Evolutionary conservation across 1,284 basidiomycete genomes (phyloP).

Genomic region (Austroboletus novae-zelandiae): DNA sequence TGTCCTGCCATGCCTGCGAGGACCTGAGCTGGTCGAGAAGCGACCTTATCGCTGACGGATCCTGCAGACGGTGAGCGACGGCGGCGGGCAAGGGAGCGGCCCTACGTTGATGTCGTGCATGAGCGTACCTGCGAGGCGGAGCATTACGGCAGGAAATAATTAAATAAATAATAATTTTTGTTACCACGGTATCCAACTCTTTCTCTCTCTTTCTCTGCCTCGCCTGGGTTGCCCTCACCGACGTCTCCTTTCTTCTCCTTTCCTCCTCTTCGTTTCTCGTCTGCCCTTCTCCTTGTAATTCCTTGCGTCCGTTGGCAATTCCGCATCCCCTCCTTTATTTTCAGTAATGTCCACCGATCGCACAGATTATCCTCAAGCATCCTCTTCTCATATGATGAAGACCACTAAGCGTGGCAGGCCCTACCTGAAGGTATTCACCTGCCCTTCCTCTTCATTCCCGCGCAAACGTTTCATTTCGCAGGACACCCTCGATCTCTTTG

Average conservation of each 20-base stretch:
- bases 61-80: conserved; percentile 25
- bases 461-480: conserved; percentile 32
- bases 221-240: too few species aligned
- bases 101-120: too few species aligned
- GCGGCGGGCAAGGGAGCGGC: too few species aligned
- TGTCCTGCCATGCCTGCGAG: conserved; percentile 65
- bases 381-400: conserved; percentile 93
- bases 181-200: conserved; percentile 27
- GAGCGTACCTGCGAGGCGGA: too few species aligned
- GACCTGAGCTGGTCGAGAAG: conserved; percentile 61
- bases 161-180: background rate
- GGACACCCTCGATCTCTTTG: conserved; percentile 98
- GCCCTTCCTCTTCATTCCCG: conserved; percentile 4
- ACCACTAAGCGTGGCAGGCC: conserved; percentile 91
- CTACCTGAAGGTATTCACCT: conserved; percentile 74
- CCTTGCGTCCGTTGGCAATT: conserved; percentile 27
- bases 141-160: too few species aligned
- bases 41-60: conserved; percentile 59
- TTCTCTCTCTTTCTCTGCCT: conserved; percentile 4
- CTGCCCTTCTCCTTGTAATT: conserved; percentile 21
- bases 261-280: conserved; percentile 25
- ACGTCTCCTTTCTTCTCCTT: conserved; percentile 22
- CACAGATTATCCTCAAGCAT: conserved; percentile 42
- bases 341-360: conserved; percentile 41
- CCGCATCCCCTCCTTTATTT: conserved; percentile 24